phyloP scores from a whole-genome alignment of 2,329 filamentous ascomycete genomes.

The Didymella pomorum region DNA sequence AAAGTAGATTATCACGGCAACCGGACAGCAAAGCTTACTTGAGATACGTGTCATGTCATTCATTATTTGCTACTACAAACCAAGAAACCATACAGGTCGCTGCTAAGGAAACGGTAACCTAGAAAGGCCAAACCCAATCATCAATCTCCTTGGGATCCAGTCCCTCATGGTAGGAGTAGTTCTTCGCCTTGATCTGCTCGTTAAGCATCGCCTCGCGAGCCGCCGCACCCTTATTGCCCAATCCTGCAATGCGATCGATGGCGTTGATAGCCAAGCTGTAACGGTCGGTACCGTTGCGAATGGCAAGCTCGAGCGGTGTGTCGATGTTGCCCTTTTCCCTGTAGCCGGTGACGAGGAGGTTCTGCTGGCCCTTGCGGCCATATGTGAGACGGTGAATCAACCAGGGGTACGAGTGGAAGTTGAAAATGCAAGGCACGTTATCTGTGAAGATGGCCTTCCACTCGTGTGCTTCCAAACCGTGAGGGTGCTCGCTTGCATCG shows the following conservation, averaged over 20 bases:
- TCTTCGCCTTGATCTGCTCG: conserved; percentile 69
- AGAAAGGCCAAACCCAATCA: conserved; percentile 71
- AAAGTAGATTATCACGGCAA: no score
- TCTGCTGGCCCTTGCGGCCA: conserved; percentile 72
- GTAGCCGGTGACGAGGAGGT: conserved; percentile 80
- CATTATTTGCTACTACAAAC: conserved; percentile 4
- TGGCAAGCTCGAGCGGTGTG: conserved; percentile 79
- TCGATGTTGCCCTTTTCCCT: conserved; percentile 86
- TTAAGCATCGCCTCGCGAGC: conserved; percentile 71
- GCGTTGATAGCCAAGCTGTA: conserved; percentile 80
- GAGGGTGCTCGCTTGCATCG: conserved; percentile 72
- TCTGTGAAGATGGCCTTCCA: conserved; percentile 76
- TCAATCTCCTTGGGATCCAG: conserved; percentile 72
- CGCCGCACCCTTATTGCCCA: conserved; percentile 69
- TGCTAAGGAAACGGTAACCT: conserved; percentile 1
- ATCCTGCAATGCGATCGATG: conserved; percentile 70
- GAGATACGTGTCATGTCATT: conserved; percentile 8
- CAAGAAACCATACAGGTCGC: not conserved
- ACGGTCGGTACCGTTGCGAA: conserved; percentile 78
- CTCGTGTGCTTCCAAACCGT: conserved; percentile 67
- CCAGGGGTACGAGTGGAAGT: conserved; percentile 86
- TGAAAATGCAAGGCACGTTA: conserved; percentile 78
- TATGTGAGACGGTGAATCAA: conserved; percentile 79
- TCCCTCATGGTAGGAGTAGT: conserved; percentile 72
- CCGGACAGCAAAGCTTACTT: no score